Evolutionary conservation across 495 filamentous ascomycete genomes (phyloP).

Genomic region (Cercophora newfieldiana): DNA sequence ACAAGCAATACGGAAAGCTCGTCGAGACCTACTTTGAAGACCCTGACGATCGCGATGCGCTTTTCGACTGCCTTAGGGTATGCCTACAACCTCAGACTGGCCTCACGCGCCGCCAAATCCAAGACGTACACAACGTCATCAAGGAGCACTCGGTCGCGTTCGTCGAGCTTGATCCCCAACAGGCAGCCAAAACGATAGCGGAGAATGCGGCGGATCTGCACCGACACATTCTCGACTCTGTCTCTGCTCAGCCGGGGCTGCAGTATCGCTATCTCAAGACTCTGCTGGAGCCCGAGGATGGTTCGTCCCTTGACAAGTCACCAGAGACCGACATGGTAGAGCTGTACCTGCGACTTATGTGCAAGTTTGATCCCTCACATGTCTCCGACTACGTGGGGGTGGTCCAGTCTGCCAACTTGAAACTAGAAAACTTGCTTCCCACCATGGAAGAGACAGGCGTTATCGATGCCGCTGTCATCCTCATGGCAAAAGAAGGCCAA

Average conservation of each 20-base stretch:
- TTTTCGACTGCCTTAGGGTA: slow-evolving; percentile 80
- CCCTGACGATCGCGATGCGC: slow-evolving; percentile 63
- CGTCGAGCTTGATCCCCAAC: slow-evolving; percentile 64
- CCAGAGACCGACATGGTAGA: slow-evolving; percentile 64
- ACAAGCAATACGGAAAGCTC: slow-evolving; percentile 77
- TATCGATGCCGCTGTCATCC: slow-evolving; percentile 87
- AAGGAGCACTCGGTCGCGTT: slow-evolving; percentile 67
- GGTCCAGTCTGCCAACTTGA: slow-evolving; percentile 76
- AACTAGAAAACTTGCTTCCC: slow-evolving; percentile 78
- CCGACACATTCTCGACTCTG: slow-evolving; percentile 61
- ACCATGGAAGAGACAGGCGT: slow-evolving; percentile 85
- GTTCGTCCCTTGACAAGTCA: slow-evolving; percentile 38
- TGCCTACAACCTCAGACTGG: slow-evolving; percentile 73
- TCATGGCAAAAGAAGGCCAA: slow-evolving; percentile 89
- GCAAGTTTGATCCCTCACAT: slow-evolving; percentile 74
- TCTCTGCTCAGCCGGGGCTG: slow-evolving; percentile 60
- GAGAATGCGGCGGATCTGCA: slow-evolving; percentile 70
- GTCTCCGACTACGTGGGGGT: slow-evolving; percentile 83
- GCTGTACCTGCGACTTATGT: slow-evolving; percentile 87
- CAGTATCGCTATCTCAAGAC: slow-evolving; percentile 79
- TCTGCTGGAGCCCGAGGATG: slow-evolving; percentile 68
- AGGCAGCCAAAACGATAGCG: slow-evolving; percentile 69
- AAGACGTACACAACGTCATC: slow-evolving; percentile 73
- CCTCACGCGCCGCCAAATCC: slow-evolving; percentile 70
- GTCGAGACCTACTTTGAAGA: slow-evolving; percentile 86